Base-by-base conservation (phyloP, 352 stramenopile genomes). In the Halophytophthora batemanensis region DNA sequence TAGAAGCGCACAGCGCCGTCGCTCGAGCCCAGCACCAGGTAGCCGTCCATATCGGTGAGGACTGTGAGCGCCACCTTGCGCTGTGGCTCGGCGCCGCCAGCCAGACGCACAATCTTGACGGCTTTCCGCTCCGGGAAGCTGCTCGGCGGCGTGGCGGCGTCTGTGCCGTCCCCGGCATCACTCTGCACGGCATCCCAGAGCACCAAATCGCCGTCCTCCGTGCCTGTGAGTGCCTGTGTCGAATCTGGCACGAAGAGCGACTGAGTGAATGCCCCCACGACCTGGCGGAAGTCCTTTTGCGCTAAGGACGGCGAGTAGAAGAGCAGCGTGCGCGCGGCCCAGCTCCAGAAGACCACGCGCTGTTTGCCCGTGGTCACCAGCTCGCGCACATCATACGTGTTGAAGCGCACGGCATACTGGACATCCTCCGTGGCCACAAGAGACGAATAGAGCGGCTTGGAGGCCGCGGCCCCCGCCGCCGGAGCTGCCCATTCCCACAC, bases 1-100 rank as follows among this genome's bases (percentile, higher is more conserved):
- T 96, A 98, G 61, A 98, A 96, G 6, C 92, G 82, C 14, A 98
- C 87, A 7, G 80, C 77, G 18, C 92, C 93, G 51, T 98, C 93
- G 29, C 72, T 88, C 11, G 82, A 90, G 8, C 83, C 93, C 18
- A 97, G 61, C 29, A 97, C 86, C 6, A 98, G 62, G 59, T 97
- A 96, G 18, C 85, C 77, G 42, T 96, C 85, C 69, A 94, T 90
- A 55, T 93, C 83, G 1, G 71, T 66, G 21, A 93, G 64, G 23
- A 74, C 70, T 14, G 64, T 86, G 14, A 88, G 59, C 12, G 81
- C 56, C 0, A 83, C 68, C 42, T 74, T 77, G 36, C 74, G 74
- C 41, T 73, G 53, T n/a, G 65, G 63, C 22, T 84, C 73, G n/a
- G 48, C 45, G 41, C 77, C 65, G 25, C 77, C 67, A 4, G 55